These are phyloP conservation scores for Scutellaria barbata DNA, from an alignment of 257 asterid genomes.

Conservation along the genomic window DNA sequence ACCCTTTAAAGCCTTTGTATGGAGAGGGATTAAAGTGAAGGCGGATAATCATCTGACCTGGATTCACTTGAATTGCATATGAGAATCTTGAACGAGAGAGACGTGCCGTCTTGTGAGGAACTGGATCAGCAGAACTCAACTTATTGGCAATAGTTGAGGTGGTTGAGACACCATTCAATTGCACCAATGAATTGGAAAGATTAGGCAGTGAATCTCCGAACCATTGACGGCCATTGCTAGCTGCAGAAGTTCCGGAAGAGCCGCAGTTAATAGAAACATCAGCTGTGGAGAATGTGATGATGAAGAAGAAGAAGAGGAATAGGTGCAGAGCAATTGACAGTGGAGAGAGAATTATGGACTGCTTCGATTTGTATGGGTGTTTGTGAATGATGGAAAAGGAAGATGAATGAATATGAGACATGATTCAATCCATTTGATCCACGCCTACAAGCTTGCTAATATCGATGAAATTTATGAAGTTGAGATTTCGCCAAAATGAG, in stretches of 20 bases:
- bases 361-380: too few relatives aligned
- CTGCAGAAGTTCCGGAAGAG: constrained; percentile 30
- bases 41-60: constrained; percentile 45
- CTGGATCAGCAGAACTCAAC: constrained; percentile 1
- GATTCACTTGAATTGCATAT: constrained; percentile 29
- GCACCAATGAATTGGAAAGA: constrained; percentile 23
- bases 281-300: background rate
- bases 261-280: constrained; percentile 47
- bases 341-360: too few relatives aligned
- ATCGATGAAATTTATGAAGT: too few relatives aligned
- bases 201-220: constrained; percentile 42
- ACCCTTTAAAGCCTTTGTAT: constrained; percentile 24
- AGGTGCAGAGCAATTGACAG: background rate
- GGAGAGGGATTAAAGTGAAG: constrained; percentile 36
- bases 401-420: too few relatives aligned
- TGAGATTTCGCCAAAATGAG: too few relatives aligned
- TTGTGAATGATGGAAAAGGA: too few relatives aligned
- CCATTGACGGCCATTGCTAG: constrained; percentile 49
- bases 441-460: too few relatives aligned
- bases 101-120: constrained; percentile 35
- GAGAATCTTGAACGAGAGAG: constrained; percentile 33
- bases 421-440: too few relatives aligned
- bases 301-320: background rate
- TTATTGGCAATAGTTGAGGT: constrained; percentile 31
- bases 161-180: constrained; percentile 48